phyloP scores from a whole-genome alignment of 257 asterid species.

The Lycium ferocissimum region DNA sequence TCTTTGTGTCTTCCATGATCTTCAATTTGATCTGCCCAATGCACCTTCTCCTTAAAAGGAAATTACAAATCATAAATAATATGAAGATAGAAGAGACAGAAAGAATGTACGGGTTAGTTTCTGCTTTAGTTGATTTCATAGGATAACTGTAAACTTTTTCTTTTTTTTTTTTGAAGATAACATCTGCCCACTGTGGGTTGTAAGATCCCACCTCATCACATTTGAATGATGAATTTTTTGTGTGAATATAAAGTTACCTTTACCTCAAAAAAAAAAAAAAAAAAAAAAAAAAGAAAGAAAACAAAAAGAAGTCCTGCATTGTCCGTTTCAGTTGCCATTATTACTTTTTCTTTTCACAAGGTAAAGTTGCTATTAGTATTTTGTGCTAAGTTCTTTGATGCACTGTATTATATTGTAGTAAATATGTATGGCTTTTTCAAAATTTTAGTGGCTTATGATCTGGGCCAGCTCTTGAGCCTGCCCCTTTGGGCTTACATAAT shows the following conservation, averaged over 20 bases:
- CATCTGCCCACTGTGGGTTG: too few species aligned
- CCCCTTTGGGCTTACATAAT: not conserved
- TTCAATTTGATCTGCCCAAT: slow-evolving; percentile 27
- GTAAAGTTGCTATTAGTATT: not conserved
- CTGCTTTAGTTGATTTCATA: not conserved
- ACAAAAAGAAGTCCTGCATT: not conserved
- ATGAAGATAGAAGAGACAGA: slow-evolving; percentile 12
- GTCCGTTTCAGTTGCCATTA: not conserved
- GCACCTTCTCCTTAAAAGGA: slow-evolving; percentile 2
- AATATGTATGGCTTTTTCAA: not conserved
- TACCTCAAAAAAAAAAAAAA: too few species aligned
- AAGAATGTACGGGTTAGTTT: not conserved
- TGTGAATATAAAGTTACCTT: too few species aligned
- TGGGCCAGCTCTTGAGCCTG: not conserved
- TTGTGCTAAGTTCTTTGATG: not conserved
- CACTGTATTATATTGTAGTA: not conserved
- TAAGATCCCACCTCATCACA: too few species aligned
- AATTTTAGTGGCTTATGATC: not conserved
- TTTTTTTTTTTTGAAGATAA: too few species aligned
- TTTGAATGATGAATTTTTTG: too few species aligned
- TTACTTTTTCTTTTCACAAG: not conserved
- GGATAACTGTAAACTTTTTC: too few species aligned
- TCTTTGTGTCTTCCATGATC: slow-evolving; percentile 2
- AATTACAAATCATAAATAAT: not conserved
- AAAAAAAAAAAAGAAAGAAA: not conserved